Evolutionary conservation across 495 filamentous ascomycete genomes (phyloP), one percentile per base, ranked within the genome.

Genomic region (Oleoguttula mirabilis): DNA sequence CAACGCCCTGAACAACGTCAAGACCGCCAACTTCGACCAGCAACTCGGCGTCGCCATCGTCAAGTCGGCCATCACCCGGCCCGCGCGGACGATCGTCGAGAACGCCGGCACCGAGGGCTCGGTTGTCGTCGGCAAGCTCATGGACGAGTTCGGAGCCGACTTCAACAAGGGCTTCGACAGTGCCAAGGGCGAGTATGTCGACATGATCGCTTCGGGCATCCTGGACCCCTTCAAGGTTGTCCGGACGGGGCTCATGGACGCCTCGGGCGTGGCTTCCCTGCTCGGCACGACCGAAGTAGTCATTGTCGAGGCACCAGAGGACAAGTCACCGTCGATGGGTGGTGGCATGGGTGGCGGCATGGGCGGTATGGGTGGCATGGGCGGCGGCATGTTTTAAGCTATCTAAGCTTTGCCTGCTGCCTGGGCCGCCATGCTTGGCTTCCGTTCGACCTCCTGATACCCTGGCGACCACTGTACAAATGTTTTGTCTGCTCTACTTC

Each of bases 181-280:
- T 69, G 66, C 84, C 58, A 94, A 86, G 71, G 82, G 88, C 65
- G 84, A 94, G 68, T 96, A 93, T 66, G 84, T 95, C 51, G 88
- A 98, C 70, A 96, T 98, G 90, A 94, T 98, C 62, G 62, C 76
- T 49, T 73, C 83, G 45, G 90, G 90, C 80, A 96, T 98, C 63
- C 80, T 98, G 54, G 90, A 98, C 60, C 90, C 90, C 35, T 79
- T 98, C 73, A 98, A 98, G 82, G 90, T 98, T 50, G 90, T 98
- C 57, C 85, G 90, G 53, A 98, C 88, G 47, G 85, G 82, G 41
- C 76, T 98, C 25, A 73, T 88, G 58, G 90, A 98, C 63, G 90
- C 90, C 57, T 84, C 79, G 62, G 90, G 90, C 69, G 90, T 98
- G 54, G 88, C 90, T 31, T 95, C 88, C 39, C 76, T 98, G 42